Evolutionary conservation across 116 monocot genomes (phyloP), one percentile per base, ranked within the genome.

Genomic region (Posidonia oceanica): DNA sequence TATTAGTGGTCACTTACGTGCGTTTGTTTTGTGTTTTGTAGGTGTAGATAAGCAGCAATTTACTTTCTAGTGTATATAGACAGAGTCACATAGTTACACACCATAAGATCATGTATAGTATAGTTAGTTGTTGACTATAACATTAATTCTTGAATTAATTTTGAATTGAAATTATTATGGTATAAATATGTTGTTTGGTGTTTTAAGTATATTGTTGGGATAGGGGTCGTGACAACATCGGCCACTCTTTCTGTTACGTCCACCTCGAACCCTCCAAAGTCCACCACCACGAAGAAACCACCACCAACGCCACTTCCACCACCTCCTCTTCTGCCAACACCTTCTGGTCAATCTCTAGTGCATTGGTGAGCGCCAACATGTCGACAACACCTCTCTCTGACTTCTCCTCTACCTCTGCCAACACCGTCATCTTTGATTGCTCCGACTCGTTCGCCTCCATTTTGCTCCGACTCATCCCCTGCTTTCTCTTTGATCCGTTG

Each of bases 231-330:
- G 29, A 29, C 29, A 29, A 29, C 29, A 29, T 96, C 17, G 91
- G 91, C 55, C 91, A 96, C 83, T 91, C 96, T 61, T 96, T 91
- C 83, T 86, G 80, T 78, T 96, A 96, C 77, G 83, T 85, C 70
- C 80, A 79, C 55, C 75, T 81, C 21, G 76, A 83, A 21, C 40
- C 77, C 64, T 72, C 78, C 56, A 75, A 77, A 23, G 84, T 75
- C 51, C 68, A 80, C 54, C 59, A 68, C 58, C 18, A 40, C 20
- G 69, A 48, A 66, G 23, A 63, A 15, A 59, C 13, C 14, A 42
- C 13, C 4, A 65, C 63, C n/a, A 36, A 12, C 0, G 58, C 42
- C 21, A 5, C 58, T 37, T 5, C 16, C 17, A 29, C 74, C 37
- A 53, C 36, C 15, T 22, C 39, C 5, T 61, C 62, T 12, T 16